phyloP scores from a whole-genome alignment of 2,329 filamentous ascomycete species.

The Teratosphaeria viscida region DNA sequence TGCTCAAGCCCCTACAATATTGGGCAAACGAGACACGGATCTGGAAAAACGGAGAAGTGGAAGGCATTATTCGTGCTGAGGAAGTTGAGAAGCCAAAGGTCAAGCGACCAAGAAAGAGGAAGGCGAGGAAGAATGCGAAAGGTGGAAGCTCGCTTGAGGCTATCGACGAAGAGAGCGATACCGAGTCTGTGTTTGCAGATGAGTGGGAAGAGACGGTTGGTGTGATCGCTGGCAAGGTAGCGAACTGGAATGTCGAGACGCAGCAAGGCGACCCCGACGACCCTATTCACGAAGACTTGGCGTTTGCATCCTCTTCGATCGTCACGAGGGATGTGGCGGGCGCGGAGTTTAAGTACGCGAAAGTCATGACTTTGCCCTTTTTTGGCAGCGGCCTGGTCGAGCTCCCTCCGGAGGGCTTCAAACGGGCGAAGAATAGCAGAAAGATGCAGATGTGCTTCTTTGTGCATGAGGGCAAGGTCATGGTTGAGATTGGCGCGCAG shows the following conservation, averaged over 20 bases:
- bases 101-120: slow-evolving; percentile 23
- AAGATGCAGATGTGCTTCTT: slow-evolving; percentile 98
- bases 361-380: slow-evolving; percentile 73
- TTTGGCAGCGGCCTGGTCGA: slow-evolving; percentile 87
- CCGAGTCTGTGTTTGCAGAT: slow-evolving; percentile 47
- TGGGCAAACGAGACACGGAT: slow-evolving; percentile 79
- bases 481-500: slow-evolving; percentile 54
- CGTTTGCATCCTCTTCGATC: slow-evolving; percentile 48
- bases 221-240: slow-evolving; percentile 51
- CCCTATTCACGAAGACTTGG: slow-evolving; percentile 42
- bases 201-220: slow-evolving; percentile 64
- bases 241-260: slow-evolving; percentile 40
- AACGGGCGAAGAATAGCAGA: slow-evolving; percentile 81
- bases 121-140: slow-evolving; percentile 23
- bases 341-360: slow-evolving; percentile 76
- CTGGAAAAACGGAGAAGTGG: slow-evolving; percentile 57
- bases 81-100: slow-evolving; percentile 37
- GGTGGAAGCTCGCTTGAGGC: slow-evolving; percentile 20
- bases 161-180: slow-evolving; percentile 33
- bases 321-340: slow-evolving; percentile 48
- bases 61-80: slow-evolving; percentile 67
- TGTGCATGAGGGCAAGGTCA: slow-evolving; percentile 70
- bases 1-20: slow-evolving; percentile 67
- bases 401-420: slow-evolving; percentile 69
- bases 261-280: slow-evolving; percentile 26